phyloP scores from a whole-genome alignment of 768 basidiomycete genomes.

The Trametes punicea region DNA sequence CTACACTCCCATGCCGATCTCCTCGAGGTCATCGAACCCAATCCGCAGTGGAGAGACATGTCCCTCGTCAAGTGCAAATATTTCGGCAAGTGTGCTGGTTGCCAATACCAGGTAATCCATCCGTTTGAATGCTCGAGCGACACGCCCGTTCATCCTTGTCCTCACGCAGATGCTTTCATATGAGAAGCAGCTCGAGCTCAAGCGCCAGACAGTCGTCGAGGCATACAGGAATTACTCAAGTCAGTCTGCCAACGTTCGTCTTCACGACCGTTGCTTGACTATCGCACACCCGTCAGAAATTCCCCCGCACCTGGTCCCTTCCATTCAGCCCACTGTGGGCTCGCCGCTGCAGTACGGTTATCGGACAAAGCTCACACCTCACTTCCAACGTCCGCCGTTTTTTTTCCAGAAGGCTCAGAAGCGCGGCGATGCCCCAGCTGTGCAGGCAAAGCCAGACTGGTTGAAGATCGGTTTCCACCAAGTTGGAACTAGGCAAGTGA shows the following conservation, averaged over 20 bases:
- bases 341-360: constrained; percentile 90
- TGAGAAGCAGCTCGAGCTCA: constrained; percentile 79
- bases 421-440: constrained; percentile 8
- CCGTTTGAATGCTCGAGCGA: no score
- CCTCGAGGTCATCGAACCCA: constrained; percentile 60
- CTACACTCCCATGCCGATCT: constrained; percentile 78
- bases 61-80: constrained; percentile 73
- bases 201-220: constrained; percentile 80
- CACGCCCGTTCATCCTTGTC: not conserved
- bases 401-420: constrained; percentile 27
- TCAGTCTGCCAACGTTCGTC: constrained; percentile 24
- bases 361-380: constrained; percentile 96
- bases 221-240: constrained; percentile 79
- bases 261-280: not conserved
- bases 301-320: constrained; percentile 52
- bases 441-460: constrained; percentile 50
- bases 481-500: constrained; percentile 63
- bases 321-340: constrained; percentile 69
- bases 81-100: constrained; percentile 87
- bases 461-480: constrained; percentile 88
- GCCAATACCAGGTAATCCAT: constrained; percentile 81
- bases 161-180: constrained; percentile 78
- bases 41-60: constrained; percentile 61
- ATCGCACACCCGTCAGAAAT: constrained; percentile 42
- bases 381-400: constrained; percentile 79